phyloP scores from a whole-genome alignment of 805 yeast genomes.

The Wickerhamomyces sydowiorum region DNA sequence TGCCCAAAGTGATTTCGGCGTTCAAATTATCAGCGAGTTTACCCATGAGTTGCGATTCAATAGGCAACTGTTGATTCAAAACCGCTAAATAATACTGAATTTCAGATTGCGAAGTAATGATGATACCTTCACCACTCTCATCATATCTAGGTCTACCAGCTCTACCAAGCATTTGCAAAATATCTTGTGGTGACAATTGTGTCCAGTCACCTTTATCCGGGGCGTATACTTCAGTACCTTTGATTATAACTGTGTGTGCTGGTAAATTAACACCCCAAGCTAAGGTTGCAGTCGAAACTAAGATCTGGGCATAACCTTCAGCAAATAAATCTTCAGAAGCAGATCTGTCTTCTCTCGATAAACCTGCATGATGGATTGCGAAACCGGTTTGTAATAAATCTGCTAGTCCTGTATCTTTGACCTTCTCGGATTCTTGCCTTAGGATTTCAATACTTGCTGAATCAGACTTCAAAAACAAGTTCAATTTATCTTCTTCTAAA shows the following conservation, averaged over 20 bases:
- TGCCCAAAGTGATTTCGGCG: slow-evolving; percentile 81
- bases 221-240: slow-evolving; percentile 90
- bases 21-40: slow-evolving; percentile 69
- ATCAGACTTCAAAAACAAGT: slow-evolving; percentile 39
- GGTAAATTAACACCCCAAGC: slow-evolving; percentile 98
- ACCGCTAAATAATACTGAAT: slow-evolving; percentile 85
- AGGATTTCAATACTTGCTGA: slow-evolving; percentile 54
- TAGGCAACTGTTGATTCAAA: slow-evolving; percentile 87
- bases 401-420: slow-evolving; percentile 47
- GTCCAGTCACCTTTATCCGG: slow-evolving; percentile 90
- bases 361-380: slow-evolving; percentile 92
- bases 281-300: slow-evolving; percentile 87
- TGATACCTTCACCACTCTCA: slow-evolving; percentile 87
- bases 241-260: slow-evolving; percentile 89
- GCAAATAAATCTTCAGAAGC: slow-evolving; percentile 83
- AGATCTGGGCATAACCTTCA: slow-evolving; percentile 75
- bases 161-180: slow-evolving; percentile 95
- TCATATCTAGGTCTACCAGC: slow-evolving; percentile 97
- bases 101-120: slow-evolving; percentile 82
- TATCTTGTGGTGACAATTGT: slow-evolving; percentile 91
- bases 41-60: slow-evolving; percentile 79
- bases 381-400: slow-evolving; percentile 65
- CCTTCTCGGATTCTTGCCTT: slow-evolving; percentile 52
- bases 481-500: slow-evolving; percentile 45
- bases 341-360: slow-evolving; percentile 64